phyloP scores from a whole-genome alignment of 164 flowering plant genomes.

The Vitis labrusca region DNA sequence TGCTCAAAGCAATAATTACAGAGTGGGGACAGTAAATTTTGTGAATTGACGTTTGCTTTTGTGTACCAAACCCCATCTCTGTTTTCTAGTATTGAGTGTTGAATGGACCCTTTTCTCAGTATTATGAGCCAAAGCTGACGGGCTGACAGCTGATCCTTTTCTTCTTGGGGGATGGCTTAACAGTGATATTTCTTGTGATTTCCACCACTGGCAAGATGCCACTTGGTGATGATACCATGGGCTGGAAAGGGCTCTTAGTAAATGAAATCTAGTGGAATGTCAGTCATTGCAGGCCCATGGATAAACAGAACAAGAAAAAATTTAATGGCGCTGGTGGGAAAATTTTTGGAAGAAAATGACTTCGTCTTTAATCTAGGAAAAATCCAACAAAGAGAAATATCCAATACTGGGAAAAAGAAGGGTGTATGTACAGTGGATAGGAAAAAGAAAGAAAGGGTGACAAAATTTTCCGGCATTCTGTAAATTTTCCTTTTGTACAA shows the following conservation, averaged over 20 bases:
- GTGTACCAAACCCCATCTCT: not conserved
- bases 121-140: conserved; percentile 1
- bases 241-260: not conserved
- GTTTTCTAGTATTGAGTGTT: conserved; percentile 21
- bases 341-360: not conserved
- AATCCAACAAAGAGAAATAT: conserved; percentile 8
- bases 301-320: conserved; percentile 15
- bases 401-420: conserved; percentile 6
- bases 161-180: too few relatives aligned
- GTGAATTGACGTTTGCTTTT: conserved; percentile 17
- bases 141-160: too few relatives aligned
- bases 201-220: conserved; percentile 6
- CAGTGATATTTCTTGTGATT: too few relatives aligned
- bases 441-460: conserved; percentile 6
- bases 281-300: conserved; percentile 20
- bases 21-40: not conserved
- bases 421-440: conserved; percentile 26
- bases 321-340: conserved; percentile 7
- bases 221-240: not conserved
- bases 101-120: conserved; percentile 5
- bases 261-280: conserved; percentile 30
- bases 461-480: conserved; percentile 50
- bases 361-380: not conserved
- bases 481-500: conserved; percentile 34
- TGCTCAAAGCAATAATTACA: conserved; percentile 1